Evolutionary conservation across 495 filamentous ascomycete genomes (phyloP), one percentile per base, ranked within the genome.

Genomic region (Cercophora scortea): DNA sequence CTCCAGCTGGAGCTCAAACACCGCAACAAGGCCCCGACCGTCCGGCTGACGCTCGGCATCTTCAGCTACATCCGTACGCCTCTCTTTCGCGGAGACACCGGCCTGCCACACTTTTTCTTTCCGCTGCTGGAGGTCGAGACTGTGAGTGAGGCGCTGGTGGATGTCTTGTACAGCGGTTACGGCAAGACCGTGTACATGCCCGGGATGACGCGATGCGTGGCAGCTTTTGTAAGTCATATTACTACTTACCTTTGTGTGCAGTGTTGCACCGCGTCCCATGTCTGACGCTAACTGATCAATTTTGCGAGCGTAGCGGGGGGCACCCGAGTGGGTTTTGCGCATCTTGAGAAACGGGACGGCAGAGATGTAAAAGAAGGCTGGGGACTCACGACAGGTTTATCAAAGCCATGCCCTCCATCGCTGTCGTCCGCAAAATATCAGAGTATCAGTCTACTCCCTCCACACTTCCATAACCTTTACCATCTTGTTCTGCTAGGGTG

Each of bases 91-190:
- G 64, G 66, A 1, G 50, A 61, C 18, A 61, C 61, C 8, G 57
- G 58, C 13, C 59, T 68, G 46, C 55, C 68, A 3, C 55, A 53
- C 8, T 71, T 72, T 25, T 1, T 71, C 2, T 55, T 59, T 32
- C 69, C 71, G 32, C 32, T 71, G n/a, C 38, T 73, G 16, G 63
- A 72, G 50, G 58, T 67, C 3, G 65, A 70, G 39, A 68, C 67
- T 6, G 69, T 69, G 0, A 59, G 56, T 34, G 63, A 73, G 52
- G 49, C 56, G 0, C 63, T 73, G 47, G 66, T 68, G 0, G 54
- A 67, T 43, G 51, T 47, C 7, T 40, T 70, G 17, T 60, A 70
- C 41, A 66, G 64, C 49, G 64, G 66, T 3, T 60, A 65, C 15
- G 65, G 71, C 8, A 36, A 33, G 1, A 63, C 59, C 0, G 59